Evolutionary conservation across 208 protist species (phyloP), one percentile per base, ranked within the genome.

Genomic region (Trypanosomatidae sp.): DNA sequence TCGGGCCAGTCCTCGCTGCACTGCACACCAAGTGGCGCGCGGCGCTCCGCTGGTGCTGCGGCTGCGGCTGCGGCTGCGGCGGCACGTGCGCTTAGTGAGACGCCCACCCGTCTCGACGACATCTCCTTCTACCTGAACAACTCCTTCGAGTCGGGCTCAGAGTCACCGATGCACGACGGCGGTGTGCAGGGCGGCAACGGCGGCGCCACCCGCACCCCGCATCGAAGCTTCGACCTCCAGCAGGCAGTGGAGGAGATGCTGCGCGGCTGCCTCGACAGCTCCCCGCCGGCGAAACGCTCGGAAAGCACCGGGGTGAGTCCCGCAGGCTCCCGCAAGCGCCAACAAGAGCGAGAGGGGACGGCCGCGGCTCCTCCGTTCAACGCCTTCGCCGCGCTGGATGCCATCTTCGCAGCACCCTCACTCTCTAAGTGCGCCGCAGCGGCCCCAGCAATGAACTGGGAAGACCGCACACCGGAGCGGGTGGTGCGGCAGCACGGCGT

Each of bases 161-260:
- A 76, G 77, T 53, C 71, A 1, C 70, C 71, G 41, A 66, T 17
- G 66, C 49, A 49, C n/a, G 67, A 70, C 47, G 56, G 43, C 12
- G 66, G 9, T 0, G 69, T 41, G 6, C 52, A 33, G 13, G 46
- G 4, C n/a, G 59, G 36, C 33, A 56, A 59, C 70, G 30, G 19
- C 12, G 49, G 60, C 0, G 7, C 47, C 1, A 39, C 43, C 2
- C 19, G 30, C 10, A 81, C 71, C 0, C 76, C 76, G 4, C 39
- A 58, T 19, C 65, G 49, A 25, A 68, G 55, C 28, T 80, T 62
- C 65, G 69, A 80, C 52, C 53, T 80, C 1, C 76, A 81, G 60
- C 41, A 71, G 28, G 75, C 76, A 0, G 72, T 81, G 41, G 80
- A 85, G 39, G 80, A 85, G 56, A 74, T 85, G 50, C 73, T 85